Conservation (phyloP, 345 rosid genomes). For the Dipteronia dyeriana region DNA sequence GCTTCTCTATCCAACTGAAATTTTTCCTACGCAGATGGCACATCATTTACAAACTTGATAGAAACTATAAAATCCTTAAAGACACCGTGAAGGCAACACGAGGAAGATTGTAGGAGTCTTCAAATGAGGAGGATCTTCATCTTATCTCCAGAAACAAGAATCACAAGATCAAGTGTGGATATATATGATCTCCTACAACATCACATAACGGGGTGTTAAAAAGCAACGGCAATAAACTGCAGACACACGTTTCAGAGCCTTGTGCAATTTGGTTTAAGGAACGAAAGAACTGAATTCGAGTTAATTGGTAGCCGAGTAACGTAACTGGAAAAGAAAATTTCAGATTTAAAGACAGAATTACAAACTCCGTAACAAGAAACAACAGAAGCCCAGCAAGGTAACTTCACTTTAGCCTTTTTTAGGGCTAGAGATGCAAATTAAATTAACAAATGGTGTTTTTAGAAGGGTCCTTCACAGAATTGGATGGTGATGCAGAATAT, state of each 20-base stretch:
- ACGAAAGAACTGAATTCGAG: background rate
- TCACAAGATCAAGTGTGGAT: conserved; percentile 80
- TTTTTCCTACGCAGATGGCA: too few relatives aligned
- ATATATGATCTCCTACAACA: conserved; percentile 50
- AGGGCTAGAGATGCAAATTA: too few relatives aligned
- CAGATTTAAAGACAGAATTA: background rate
- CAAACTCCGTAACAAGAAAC: background rate
- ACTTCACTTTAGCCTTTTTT: too few relatives aligned
- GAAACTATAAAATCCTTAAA: conserved; percentile 53
- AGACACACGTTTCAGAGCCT: background rate
- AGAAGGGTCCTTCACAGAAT: too few relatives aligned
- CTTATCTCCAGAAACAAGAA: conserved; percentile 60
- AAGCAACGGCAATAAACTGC: background rate
- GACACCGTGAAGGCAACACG: conserved; percentile 54
- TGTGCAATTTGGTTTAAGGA: background rate
- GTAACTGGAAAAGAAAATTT: background rate
- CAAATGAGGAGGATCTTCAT: conserved; percentile 70
- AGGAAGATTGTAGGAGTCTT: conserved; percentile 69
- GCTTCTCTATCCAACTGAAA: too few relatives aligned
- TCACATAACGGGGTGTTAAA: background rate
- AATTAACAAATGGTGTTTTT: too few relatives aligned
- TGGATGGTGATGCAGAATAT: too few relatives aligned
- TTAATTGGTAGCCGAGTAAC: background rate
- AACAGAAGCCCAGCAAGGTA: background rate
- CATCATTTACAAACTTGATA: conserved; percentile 5